Conservation (phyloP, 345 rosid genomes). For the Salix dunnii region DNA sequence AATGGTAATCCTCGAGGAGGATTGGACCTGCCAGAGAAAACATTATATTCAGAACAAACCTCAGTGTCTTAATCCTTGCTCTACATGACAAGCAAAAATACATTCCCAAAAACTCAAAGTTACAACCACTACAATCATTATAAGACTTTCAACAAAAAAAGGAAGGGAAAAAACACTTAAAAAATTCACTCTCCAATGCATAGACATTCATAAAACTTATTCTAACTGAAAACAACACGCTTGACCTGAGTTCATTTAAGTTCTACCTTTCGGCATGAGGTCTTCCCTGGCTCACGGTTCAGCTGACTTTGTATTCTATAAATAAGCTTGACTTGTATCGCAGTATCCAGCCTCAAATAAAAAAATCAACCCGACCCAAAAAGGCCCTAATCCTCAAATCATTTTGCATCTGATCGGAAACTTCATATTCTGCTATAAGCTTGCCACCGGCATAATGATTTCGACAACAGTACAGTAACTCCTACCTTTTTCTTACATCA, state of each 20-base stretch:
- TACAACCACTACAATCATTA: background rate
- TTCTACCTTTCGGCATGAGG: background rate
- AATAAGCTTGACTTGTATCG: background rate
- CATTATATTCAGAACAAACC: background rate
- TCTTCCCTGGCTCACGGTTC: background rate
- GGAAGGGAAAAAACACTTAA: background rate
- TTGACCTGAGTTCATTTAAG: background rate
- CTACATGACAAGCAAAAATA: background rate
- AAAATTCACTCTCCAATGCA: background rate
- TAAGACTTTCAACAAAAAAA: background rate
- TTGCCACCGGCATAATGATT: background rate
- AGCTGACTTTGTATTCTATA: background rate
- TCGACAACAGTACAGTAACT: background rate
- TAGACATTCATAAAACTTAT: background rate
- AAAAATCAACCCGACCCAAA: background rate
- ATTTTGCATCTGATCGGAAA: background rate
- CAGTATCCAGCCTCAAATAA: background rate
- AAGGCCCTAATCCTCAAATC: background rate
- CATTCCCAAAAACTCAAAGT: background rate
- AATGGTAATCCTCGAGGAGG: conserved; percentile 94
- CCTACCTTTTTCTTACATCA: background rate
- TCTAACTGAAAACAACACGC: background rate
- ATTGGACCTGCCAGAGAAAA: conserved; percentile 60
- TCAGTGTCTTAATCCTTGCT: background rate
- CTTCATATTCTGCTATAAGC: background rate